Conservation (phyloP, 441 rosid genomes). For the Euphorbia corollata region DNA sequence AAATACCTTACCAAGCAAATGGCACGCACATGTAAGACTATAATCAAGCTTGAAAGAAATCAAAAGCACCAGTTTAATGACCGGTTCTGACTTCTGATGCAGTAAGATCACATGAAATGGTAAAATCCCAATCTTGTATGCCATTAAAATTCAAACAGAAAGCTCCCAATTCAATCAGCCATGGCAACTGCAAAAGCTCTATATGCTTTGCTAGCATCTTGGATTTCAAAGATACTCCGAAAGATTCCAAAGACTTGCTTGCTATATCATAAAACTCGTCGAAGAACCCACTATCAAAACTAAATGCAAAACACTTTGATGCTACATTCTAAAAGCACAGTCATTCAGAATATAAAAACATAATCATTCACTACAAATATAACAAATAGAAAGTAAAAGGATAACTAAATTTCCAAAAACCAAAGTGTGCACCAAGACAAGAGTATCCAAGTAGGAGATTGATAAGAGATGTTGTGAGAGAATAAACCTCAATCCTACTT, state of each 20-base stretch:
- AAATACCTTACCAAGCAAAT: slow-evolving; percentile 57
- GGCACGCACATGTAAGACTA: slow-evolving; percentile 78
- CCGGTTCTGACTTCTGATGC: slow-evolving; percentile 36
- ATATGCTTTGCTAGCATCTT: slow-evolving; percentile 74
- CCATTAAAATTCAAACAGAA: slow-evolving; percentile 59
- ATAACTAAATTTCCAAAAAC: slow-evolving; percentile 45
- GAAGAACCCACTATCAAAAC: slow-evolving; percentile 70
- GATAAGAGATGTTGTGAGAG: slow-evolving; percentile 52
- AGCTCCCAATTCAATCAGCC: slow-evolving; percentile 90
- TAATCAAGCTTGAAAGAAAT: slow-evolving; percentile 56
- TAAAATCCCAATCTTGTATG: slow-evolving; percentile 34
- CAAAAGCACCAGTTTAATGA: slow-evolving; percentile 50
- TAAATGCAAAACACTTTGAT: slow-evolving; percentile 60
- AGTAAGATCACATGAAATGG: slow-evolving; percentile 48
- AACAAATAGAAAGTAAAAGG: not conserved
- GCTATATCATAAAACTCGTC: slow-evolving; percentile 52
- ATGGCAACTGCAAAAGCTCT: slow-evolving; percentile 83
- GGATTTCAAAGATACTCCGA: slow-evolving; percentile 77
- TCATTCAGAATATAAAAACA: not conserved
- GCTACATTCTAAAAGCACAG: slow-evolving; percentile 35
- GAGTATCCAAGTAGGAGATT: slow-evolving; percentile 58
- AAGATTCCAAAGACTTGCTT: slow-evolving; percentile 61
- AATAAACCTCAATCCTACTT: no score
- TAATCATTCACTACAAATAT: not conserved
- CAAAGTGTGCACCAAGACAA: slow-evolving; percentile 60